A percentile compares a stretch with the other conserved stretches of the same genome.
These are phyloP conservation scores for Oryza glumipatula DNA, from an alignment of 176 grass and related monocot species.

Conservation along the genomic window DNA sequence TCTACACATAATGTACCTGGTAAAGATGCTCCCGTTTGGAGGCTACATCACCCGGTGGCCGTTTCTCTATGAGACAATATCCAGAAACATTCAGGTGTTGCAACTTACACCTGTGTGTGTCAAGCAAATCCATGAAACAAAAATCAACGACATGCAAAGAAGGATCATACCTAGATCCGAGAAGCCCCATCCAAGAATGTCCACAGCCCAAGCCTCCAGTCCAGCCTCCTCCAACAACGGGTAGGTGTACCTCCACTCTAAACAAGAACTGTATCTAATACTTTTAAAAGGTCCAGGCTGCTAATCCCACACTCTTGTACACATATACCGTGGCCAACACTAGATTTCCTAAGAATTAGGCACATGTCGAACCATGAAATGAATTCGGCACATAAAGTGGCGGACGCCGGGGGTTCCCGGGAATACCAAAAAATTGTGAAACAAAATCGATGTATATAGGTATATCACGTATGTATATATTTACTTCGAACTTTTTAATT, in stretches of 20 bases:
- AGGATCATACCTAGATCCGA: slow-evolving; percentile 73
- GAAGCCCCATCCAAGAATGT: slow-evolving; percentile 99
- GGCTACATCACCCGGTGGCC: slow-evolving; percentile 68
- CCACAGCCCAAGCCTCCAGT: slow-evolving; percentile 85
- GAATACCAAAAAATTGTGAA: no score
- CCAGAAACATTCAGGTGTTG: neutral
- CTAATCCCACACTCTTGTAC: neutral
- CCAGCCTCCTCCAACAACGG: slow-evolving; percentile 92
- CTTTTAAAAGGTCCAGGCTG: slow-evolving; percentile 39
- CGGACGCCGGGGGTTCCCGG: no score
- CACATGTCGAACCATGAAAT: neutral
- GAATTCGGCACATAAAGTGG: neutral
- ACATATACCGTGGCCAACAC: neutral
- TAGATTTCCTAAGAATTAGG: neutral
- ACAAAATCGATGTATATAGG: no score
- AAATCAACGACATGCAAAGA: neutral
- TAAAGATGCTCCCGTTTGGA: slow-evolving; percentile 90
- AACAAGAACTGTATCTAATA: slow-evolving; percentile 81
- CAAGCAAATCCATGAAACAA: slow-evolving; percentile 21
- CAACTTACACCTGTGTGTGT: slow-evolving; percentile 19
- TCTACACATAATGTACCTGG: slow-evolving; percentile 48
- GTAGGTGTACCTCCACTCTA: slow-evolving; percentile 95
- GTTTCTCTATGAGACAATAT: slow-evolving; percentile 50
- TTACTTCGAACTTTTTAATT: no score
- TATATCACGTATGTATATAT: no score